Evolutionary conservation across 208 protist species (phyloP), one percentile per base, ranked within the genome.

Genomic region (Acanthamoeba castellanii): DNA sequence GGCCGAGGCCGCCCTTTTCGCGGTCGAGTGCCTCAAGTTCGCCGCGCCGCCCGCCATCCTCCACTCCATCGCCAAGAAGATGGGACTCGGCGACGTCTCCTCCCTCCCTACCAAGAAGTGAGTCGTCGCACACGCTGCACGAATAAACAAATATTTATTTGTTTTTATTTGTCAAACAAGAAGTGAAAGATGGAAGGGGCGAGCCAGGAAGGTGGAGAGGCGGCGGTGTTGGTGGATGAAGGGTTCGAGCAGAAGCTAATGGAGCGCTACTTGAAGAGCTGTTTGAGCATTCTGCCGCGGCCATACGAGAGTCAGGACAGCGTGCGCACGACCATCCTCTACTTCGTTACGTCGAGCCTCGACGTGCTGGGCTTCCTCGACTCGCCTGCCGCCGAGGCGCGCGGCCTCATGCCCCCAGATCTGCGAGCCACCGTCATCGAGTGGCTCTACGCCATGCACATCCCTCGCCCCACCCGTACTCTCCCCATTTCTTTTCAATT

Each of bases 381-480:
- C 47, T 32, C 22, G 22, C 37, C 37, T 3, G 37, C 37, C 37
- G 78, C 30, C 13, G 78, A 85, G 13, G 27, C 13, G 37, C 18
- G 27, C 45, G 20, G 22, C 9, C 16, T 61, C 20, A 61, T 61
- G 55, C 11, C 16, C 55, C 55, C 55, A 25, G 55, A 61, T 13
- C 3, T 61, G 6, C 55, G 55, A 0, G 78, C 78, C 78, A 30
- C 22, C 22, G 32, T 30, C 66, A 85, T 85, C 11, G 78, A 85
- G 11, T 85, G 78, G 78, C 34, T 85, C 78, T 85, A 85, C 27
- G 34, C 78, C 18, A 59, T 85, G 78, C 78, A 85, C 20, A 85
- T 85, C 78, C 30, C 47, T 47, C 78, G 45, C 30, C 78, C 45
- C 47, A 1, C 78, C 11, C 34, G 47, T 47, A 47, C 70, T 1